Conservation (phyloP, 1,284 basidiomycete species). For the Puccinia triticina region DNA sequence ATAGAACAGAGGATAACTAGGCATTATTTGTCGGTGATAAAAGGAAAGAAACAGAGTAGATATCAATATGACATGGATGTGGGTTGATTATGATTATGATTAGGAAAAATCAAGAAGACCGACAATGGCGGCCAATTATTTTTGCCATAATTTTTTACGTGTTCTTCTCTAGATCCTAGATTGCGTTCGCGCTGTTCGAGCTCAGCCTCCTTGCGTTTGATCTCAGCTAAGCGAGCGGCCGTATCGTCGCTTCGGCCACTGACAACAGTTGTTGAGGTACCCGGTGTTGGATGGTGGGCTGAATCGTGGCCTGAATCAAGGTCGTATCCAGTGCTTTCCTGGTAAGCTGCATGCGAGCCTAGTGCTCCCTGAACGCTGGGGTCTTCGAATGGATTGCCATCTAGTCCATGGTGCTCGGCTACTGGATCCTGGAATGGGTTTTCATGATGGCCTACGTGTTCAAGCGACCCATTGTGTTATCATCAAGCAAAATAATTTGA, state of each 20-base stretch:
- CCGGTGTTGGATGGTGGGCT: constrained; percentile 49
- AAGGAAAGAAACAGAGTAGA: constrained; percentile 64
- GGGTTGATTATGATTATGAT: not conserved
- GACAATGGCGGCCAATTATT: constrained; percentile 87
- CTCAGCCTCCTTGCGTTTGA: constrained; percentile 75
- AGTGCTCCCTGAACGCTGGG: constrained; percentile 57
- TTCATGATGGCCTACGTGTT: constrained; percentile 17
- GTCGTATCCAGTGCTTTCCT: constrained; percentile 20
- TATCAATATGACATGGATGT: not conserved
- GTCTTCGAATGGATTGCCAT: constrained; percentile 61
- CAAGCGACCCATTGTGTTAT: not conserved
- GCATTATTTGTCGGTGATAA: constrained; percentile 83
- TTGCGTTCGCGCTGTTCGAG: constrained; percentile 76
- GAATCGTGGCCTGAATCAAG: constrained; percentile 3
- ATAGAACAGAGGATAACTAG: constrained; percentile 45
- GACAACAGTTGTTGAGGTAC: constrained; percentile 5
- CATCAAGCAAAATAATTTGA: not conserved
- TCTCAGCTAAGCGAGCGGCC: constrained; percentile 65
- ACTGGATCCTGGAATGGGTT: constrained; percentile 48
- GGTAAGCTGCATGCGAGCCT: constrained; percentile 37
- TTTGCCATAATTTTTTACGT: constrained; percentile 75
- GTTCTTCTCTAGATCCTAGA: constrained; percentile 66
- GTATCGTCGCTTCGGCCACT: constrained; percentile 60
- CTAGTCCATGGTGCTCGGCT: constrained; percentile 27
- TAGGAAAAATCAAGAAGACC: constrained; percentile 57